Conservation (phyloP, 495 filamentous ascomycete species). For the Aspergillus avenaceus region DNA sequence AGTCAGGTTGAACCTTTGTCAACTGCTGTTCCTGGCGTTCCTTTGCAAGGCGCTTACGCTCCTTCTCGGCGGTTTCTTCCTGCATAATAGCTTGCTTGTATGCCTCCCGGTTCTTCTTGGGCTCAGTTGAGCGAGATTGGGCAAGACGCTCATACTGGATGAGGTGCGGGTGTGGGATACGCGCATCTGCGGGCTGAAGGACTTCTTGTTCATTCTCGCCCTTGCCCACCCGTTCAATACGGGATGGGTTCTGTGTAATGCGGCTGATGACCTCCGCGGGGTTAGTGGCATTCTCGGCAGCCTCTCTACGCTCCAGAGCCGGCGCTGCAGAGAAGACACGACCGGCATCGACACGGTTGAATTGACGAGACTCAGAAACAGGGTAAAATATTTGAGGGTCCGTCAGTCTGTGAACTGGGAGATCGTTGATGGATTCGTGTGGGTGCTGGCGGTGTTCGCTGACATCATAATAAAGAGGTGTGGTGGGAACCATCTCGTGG, state of each 20-base stretch:
- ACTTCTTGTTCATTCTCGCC: constrained; percentile 38
- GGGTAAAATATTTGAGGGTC: constrained; percentile 85
- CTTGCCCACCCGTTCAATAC: constrained; percentile 43
- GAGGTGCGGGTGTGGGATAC: constrained; percentile 86
- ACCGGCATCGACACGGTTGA: constrained; percentile 85
- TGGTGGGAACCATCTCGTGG: constrained; percentile 73
- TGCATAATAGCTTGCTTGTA: constrained; percentile 42
- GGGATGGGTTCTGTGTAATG: constrained; percentile 22
- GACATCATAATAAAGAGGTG: constrained; percentile 27
- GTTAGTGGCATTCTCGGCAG: constrained; percentile 19
- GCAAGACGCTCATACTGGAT: constrained; percentile 53
- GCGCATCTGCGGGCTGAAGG: constrained; percentile 77
- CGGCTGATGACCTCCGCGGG: constrained; percentile 25
- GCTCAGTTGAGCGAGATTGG: constrained; percentile 21
- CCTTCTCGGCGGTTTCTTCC: constrained; percentile 34
- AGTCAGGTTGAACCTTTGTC: constrained; percentile 42
- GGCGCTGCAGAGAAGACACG: constrained; percentile 67
- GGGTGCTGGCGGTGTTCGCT: constrained; percentile 18
- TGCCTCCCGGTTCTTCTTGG: constrained; percentile 30
- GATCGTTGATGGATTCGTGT: constrained; percentile 89
- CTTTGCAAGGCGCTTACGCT: constrained; percentile 31
- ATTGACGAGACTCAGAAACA: constrained; percentile 80
- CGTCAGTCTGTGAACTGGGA: constrained; percentile 76
- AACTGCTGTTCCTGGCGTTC: constrained; percentile 36
- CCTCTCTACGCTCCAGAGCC: constrained; percentile 22